phyloP scores from a whole-genome alignment of 2,329 filamentous ascomycete species.

The Alternaria infectoria region DNA sequence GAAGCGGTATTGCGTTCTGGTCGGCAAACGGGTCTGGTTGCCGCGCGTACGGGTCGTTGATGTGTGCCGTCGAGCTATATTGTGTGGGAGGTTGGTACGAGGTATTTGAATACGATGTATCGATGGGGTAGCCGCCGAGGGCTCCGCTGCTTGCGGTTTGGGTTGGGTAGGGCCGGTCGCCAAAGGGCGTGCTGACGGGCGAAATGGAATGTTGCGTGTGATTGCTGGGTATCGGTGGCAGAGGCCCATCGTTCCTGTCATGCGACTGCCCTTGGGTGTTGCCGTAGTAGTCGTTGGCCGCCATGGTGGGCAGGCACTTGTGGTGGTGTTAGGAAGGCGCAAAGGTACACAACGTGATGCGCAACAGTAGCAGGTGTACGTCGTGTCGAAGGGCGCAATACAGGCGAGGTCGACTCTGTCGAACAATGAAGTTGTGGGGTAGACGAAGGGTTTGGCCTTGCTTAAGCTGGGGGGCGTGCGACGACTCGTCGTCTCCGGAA shows the following conservation, averaged over 20 bases:
- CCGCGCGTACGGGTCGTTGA: slow-evolving; percentile 40
- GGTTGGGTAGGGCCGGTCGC: slow-evolving; percentile 52
- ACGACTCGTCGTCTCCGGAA: not conserved
- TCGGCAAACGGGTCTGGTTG: slow-evolving; percentile 61
- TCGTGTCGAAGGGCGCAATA: not conserved
- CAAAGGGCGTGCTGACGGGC: slow-evolving; percentile 40
- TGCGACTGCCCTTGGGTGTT: slow-evolving; percentile 43
- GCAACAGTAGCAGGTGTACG: not conserved
- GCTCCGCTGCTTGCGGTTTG: slow-evolving; percentile 53
- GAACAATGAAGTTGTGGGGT: slow-evolving; percentile 6
- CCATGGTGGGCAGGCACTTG: slow-evolving; percentile 43
- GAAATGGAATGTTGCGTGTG: slow-evolving; percentile 42
- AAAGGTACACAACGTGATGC: not conserved
- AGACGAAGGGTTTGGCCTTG: slow-evolving; percentile 4
- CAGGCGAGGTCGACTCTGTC: not conserved
- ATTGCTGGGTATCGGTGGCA: slow-evolving; percentile 40
- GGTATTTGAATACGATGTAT: slow-evolving; percentile 62
- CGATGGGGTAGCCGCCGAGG: slow-evolving; percentile 58
- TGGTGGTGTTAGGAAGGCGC: not conserved
- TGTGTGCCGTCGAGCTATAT: slow-evolving; percentile 38
- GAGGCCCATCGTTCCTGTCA: slow-evolving; percentile 44
- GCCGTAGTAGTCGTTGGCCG: slow-evolving; percentile 66
- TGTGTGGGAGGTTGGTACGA: slow-evolving; percentile 26
- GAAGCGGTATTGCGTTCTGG: slow-evolving; percentile 57
- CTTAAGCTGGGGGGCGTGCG: slow-evolving; percentile 3